A percentile compares a stretch with the other conserved stretches of the same genome.
Evolutionary conservation across 805 yeast species (phyloP).

Genomic region (Wickerhamomyces chaumierensis): DNA sequence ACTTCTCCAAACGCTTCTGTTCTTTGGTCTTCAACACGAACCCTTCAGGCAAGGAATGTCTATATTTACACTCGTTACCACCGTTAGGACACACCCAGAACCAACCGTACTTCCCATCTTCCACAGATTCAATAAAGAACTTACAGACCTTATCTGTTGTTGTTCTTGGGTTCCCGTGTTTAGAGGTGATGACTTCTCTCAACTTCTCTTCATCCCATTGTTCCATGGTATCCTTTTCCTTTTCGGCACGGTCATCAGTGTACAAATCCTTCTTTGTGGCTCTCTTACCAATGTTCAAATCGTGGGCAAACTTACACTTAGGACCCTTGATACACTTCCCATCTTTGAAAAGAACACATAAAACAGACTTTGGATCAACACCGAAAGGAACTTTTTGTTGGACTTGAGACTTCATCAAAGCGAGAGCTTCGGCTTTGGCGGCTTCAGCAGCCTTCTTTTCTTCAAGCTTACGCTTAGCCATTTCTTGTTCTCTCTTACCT

Average conservation of each 20-base stretch:
- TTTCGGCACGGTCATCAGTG: slow-evolving; percentile 66
- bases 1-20: slow-evolving; percentile 79
- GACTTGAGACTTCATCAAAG: slow-evolving; percentile 53
- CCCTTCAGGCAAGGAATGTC: slow-evolving; percentile 93
- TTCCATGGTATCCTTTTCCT: slow-evolving; percentile 85
- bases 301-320: slow-evolving; percentile 89
- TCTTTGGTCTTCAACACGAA: slow-evolving; percentile 95
- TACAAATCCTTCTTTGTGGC: slow-evolving; percentile 86
- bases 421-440: slow-evolving; percentile 81
- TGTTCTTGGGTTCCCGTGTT: slow-evolving; percentile 89
- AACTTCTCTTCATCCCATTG: slow-evolving; percentile 95
- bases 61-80: slow-evolving; percentile 86
- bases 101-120: slow-evolving; percentile 97
- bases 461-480: slow-evolving; percentile 50
- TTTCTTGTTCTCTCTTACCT: slow-evolving; percentile 68
- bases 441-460: slow-evolving; percentile 87
- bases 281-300: slow-evolving; percentile 74
- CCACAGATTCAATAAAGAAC: slow-evolving; percentile 91
- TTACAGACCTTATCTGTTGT: slow-evolving; percentile 95
- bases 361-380: slow-evolving; percentile 89
- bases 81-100: slow-evolving; percentile 97
- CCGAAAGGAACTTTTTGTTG: slow-evolving; percentile 92
- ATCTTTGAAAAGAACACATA: slow-evolving; percentile 83
- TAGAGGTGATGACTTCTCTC: slow-evolving; percentile 73
- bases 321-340: slow-evolving; percentile 75